These are phyloP conservation scores for Boletellus sp. DNA, from an alignment of 768 basidiomycete genomes.

Conservation along the genomic window DNA sequence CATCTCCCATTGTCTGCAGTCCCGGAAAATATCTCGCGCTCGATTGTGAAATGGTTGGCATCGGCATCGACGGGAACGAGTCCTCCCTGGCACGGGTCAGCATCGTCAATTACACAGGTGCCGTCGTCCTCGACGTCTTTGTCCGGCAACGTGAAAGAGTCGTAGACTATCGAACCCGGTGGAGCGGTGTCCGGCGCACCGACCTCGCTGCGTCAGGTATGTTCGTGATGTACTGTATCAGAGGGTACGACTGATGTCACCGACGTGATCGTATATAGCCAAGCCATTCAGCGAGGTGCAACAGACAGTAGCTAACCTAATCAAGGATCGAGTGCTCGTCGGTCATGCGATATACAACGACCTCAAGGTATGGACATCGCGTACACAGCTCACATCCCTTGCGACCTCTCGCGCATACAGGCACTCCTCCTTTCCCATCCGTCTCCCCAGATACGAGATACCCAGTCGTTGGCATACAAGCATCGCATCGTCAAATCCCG, in stretches of 20 bases:
- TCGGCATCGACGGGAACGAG: slow-evolving; percentile 79
- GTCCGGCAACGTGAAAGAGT: slow-evolving; percentile 85
- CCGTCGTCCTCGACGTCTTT: slow-evolving; percentile 74
- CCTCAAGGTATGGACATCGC: slow-evolving; percentile 50
- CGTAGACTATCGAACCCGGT: slow-evolving; percentile 89
- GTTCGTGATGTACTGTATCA: neutral
- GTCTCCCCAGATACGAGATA: slow-evolving; percentile 60
- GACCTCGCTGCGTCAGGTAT: slow-evolving; percentile 67
- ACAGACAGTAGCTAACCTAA: slow-evolving; percentile 65
- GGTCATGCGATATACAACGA: slow-evolving; percentile 94
- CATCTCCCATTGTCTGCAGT: slow-evolving; percentile 31
- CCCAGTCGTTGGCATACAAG: slow-evolving; percentile 58
- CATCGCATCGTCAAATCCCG: slow-evolving; percentile 59
- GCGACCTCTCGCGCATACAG: slow-evolving; percentile 17
- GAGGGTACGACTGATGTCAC: neutral
- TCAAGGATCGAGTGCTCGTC: slow-evolving; percentile 76
- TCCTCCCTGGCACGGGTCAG: slow-evolving; percentile 87
- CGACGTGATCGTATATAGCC: slow-evolving; percentile 42
- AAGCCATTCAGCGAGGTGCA: slow-evolving; percentile 79
- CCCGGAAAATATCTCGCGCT: slow-evolving; percentile 76
- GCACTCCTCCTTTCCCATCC: slow-evolving; percentile 73
- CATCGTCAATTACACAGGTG: slow-evolving; percentile 85
- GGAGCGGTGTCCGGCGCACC: slow-evolving; percentile 72
- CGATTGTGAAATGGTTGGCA: slow-evolving; percentile 98
- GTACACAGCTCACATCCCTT: neutral